phyloP scores from a whole-genome alignment of 805 yeast genomes.

The Scheffersomyces spartinae region DNA sequence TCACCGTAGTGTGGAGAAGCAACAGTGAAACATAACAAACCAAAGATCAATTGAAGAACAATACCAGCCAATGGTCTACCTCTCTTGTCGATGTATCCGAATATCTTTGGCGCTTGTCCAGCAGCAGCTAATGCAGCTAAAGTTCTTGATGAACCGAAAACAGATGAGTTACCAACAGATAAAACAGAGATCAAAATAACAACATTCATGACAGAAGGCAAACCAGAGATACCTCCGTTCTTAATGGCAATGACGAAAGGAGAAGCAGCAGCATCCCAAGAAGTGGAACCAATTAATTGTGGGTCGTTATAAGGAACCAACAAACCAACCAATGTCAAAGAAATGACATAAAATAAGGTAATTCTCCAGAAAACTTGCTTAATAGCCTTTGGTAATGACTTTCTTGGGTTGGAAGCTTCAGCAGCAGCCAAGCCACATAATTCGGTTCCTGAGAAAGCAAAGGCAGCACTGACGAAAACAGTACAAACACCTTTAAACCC shows the following conservation, averaged over 20 bases:
- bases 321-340: slow-evolving; percentile 43
- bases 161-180: slow-evolving; percentile 24
- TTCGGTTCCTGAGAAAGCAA: slow-evolving; percentile 60
- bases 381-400: slow-evolving; percentile 50
- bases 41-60: slow-evolving; percentile 24
- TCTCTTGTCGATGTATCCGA: slow-evolving; percentile 35
- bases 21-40: slow-evolving; percentile 33
- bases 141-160: slow-evolving; percentile 27
- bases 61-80: slow-evolving; percentile 42
- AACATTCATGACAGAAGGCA: slow-evolving; percentile 22
- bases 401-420: slow-evolving; percentile 51
- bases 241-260: slow-evolving; percentile 30
- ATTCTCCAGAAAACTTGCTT: slow-evolving; percentile 60
- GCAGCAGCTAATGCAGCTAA: slow-evolving; percentile 34
- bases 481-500: slow-evolving; percentile 56
- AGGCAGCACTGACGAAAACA: slow-evolving; percentile 54
- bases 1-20: slow-evolving; percentile 28
- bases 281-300: slow-evolving; percentile 8
- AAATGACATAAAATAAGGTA: slow-evolving; percentile 42
- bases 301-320: slow-evolving; percentile 28
- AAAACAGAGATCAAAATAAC: slow-evolving; percentile 21
- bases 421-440: slow-evolving; percentile 56
- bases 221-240: slow-evolving; percentile 15
- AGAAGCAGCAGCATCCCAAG: slow-evolving; percentile 16
- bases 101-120: slow-evolving; percentile 32